Evolutionary conservation across 306 rosid species (phyloP).

Genomic region (Dryas octopetala): DNA sequence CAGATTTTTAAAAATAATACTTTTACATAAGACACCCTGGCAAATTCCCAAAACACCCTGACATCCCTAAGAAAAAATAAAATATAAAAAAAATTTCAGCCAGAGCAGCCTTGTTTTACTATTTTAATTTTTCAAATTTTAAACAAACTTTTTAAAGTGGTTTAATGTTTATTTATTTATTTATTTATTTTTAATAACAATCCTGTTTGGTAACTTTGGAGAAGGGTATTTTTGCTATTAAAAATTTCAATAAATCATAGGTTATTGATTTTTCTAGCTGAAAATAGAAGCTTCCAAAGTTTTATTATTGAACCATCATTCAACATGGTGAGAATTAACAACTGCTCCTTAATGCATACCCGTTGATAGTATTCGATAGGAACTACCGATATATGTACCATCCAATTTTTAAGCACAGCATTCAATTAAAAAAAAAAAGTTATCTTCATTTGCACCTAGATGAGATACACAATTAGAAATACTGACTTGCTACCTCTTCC

Average conservation of each 20-base stretch:
- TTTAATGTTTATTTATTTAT: not conserved
- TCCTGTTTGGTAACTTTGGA: not conserved
- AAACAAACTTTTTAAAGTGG: not conserved
- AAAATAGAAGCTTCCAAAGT: conserved; percentile 1
- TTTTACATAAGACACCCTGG: not conserved
- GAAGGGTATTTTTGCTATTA: not conserved
- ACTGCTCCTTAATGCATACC: not conserved
- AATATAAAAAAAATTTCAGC: not conserved
- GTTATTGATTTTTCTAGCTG: not conserved
- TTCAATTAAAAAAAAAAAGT: conserved; percentile 2
- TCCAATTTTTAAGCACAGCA: conserved; percentile 8
- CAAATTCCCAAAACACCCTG: not conserved
- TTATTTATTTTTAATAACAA: not conserved
- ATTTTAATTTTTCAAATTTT: not conserved
- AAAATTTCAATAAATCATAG: not conserved
- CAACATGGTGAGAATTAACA: not conserved
- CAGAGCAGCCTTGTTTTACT: not conserved
- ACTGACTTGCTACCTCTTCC: conserved; percentile 81
- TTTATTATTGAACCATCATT: not conserved
- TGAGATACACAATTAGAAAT: conserved; percentile 20
- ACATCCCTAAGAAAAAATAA: not conserved
- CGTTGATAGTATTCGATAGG: no score
- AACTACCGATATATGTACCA: not conserved
- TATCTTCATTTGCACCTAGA: conserved; percentile 11
- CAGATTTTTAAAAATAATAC: not conserved